phyloP scores from a whole-genome alignment of 257 asterid genomes.

The Echites panduratus region DNA sequence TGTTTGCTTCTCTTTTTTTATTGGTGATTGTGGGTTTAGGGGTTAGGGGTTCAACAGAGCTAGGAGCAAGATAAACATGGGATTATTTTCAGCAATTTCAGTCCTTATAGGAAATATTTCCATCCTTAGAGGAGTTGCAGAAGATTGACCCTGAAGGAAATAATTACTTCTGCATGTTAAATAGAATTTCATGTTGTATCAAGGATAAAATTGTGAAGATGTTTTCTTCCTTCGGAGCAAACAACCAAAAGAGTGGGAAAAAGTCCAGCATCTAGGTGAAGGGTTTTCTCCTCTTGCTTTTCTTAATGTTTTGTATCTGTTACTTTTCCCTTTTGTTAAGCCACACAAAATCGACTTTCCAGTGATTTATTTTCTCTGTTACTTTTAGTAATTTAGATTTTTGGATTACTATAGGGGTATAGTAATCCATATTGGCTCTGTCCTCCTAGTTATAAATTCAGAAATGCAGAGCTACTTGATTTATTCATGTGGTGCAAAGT shows the following conservation, averaged over 20 bases:
- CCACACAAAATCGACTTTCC: background rate
- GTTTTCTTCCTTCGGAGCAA: background rate
- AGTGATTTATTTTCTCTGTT: background rate
- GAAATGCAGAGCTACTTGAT: background rate
- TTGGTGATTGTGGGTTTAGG: background rate
- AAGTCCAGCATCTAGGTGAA: background rate
- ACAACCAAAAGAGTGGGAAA: background rate
- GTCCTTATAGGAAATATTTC: background rate
- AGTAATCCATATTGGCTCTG: background rate
- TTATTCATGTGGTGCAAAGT: conserved; percentile 28
- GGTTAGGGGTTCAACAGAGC: background rate
- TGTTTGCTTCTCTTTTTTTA: no score
- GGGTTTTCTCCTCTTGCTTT: background rate
- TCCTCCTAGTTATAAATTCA: background rate
- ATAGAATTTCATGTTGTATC: background rate
- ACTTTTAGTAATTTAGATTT: background rate
- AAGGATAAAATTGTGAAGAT: background rate
- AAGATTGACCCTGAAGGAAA: background rate
- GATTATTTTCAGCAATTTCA: no score
- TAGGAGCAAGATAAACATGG: background rate
- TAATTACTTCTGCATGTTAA: background rate
- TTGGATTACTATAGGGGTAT: background rate
- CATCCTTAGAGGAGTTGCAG: background rate
- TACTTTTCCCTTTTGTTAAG: background rate
- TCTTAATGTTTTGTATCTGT: background rate